Conservation (phyloP, 2,329 filamentous ascomycete genomes). For the Aspergillus fischeri region DNA sequence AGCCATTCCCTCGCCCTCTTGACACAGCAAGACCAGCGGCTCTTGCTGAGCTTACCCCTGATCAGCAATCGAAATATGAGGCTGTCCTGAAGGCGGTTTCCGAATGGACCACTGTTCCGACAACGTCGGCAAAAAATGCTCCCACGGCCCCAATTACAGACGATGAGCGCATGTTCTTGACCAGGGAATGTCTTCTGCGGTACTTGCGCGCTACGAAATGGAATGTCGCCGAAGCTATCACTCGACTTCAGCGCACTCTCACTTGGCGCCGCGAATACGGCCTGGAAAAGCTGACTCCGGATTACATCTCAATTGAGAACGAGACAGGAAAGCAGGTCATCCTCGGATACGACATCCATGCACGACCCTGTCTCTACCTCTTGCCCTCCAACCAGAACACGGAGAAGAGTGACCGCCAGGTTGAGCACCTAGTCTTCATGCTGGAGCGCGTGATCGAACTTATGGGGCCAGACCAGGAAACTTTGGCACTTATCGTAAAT, state of each 20-base stretch:
- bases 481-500: constrained; percentile 80
- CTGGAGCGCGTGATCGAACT: constrained; percentile 83
- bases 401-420: constrained; percentile 75
- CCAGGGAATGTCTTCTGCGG: constrained; percentile 83
- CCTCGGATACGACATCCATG: constrained; percentile 79
- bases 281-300: constrained; percentile 66
- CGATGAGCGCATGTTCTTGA: constrained; percentile 82
- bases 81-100: constrained; percentile 67
- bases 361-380: constrained; percentile 85
- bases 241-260: constrained; percentile 75
- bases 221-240: constrained; percentile 69
- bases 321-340: constrained; percentile 94
- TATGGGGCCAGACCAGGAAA: constrained; percentile 83
- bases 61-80: constrained; percentile 79
- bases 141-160: constrained; percentile 66
- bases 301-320: constrained; percentile 90
- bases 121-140: constrained; percentile 56
- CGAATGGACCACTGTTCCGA: constrained; percentile 66
- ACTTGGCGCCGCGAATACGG: constrained; percentile 90
- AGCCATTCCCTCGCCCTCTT: constrained; percentile 57
- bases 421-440: constrained; percentile 95
- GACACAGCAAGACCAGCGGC: constrained; percentile 55
- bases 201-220: constrained; percentile 95
- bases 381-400: constrained; percentile 92
- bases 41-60: constrained; percentile 61